Conservation (phyloP, 2,329 filamentous ascomycete genomes). For the Fusarium metavorans region DNA sequence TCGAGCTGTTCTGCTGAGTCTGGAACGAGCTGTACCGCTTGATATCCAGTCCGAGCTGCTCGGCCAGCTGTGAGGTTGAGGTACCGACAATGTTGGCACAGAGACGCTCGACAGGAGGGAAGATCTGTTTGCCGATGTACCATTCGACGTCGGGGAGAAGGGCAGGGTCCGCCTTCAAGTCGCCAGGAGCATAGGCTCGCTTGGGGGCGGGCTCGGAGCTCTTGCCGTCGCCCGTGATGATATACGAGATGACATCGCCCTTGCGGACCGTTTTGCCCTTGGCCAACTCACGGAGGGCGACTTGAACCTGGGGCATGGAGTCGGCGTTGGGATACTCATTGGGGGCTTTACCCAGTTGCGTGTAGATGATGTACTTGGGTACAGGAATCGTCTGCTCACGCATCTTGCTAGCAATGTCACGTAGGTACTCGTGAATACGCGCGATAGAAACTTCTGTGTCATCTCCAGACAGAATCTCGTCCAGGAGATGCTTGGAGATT, state of each 20-base stretch:
- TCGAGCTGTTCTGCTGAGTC: slow-evolving; percentile 61
- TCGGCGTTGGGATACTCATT: slow-evolving; percentile 94
- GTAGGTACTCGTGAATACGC: slow-evolving; percentile 93
- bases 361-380: slow-evolving; percentile 97
- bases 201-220: slow-evolving; percentile 81
- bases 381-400: slow-evolving; percentile 79
- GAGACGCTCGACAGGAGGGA: slow-evolving; percentile 96
- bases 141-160: slow-evolving; percentile 94
- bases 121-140: slow-evolving; percentile 98
- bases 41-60: slow-evolving; percentile 92
- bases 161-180: slow-evolving; percentile 80
- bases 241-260: slow-evolving; percentile 96
- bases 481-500: slow-evolving; percentile 88
- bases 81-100: slow-evolving; percentile 96
- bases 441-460: slow-evolving; percentile 89
- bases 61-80: slow-evolving; percentile 88
- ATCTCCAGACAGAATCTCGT: slow-evolving; percentile 93
- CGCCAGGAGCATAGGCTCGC: slow-evolving; percentile 87
- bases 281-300: slow-evolving; percentile 88
- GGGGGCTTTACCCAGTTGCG: slow-evolving; percentile 94
- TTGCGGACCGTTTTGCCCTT: slow-evolving; percentile 89
- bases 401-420: slow-evolving; percentile 88
- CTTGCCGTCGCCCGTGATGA: slow-evolving; percentile 83
- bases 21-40: slow-evolving; percentile 77
- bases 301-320: slow-evolving; percentile 96